Evolutionary conservation across 2,329 filamentous ascomycete genomes (phyloP).

Genomic region (Pseudogymnoascus sp.): DNA sequence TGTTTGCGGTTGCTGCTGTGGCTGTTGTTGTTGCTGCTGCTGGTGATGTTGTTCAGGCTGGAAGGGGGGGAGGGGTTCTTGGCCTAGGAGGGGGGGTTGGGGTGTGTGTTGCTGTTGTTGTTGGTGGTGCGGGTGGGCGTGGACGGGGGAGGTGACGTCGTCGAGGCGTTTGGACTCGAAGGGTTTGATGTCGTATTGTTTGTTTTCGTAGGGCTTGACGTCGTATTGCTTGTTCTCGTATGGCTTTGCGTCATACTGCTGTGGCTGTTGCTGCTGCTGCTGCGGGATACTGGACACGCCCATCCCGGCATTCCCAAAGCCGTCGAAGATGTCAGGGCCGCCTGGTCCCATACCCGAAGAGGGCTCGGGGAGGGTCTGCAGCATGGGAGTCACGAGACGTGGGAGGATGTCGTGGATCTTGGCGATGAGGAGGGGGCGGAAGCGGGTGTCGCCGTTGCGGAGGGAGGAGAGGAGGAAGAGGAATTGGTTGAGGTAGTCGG

Average conservation of each 20-base stretch:
- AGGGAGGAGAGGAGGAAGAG: slow-evolving; percentile 59
- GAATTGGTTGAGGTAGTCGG: slow-evolving; percentile 64
- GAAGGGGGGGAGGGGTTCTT: not conserved
- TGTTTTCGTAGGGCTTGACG: not conserved
- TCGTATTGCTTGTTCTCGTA: not conserved
- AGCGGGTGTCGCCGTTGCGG: slow-evolving; percentile 67
- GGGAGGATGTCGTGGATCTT: slow-evolving; percentile 69
- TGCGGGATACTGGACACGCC: slow-evolving; percentile 27
- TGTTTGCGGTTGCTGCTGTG: not conserved
- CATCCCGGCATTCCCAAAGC: slow-evolving; percentile 55
- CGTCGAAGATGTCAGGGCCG: slow-evolving; percentile 55
- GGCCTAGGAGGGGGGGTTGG: not conserved
- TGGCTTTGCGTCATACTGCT: not conserved
- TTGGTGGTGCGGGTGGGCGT: not conserved
- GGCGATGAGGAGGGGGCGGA: slow-evolving; percentile 65
- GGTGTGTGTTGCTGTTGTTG: not conserved
- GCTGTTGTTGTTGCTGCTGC: not conserved
- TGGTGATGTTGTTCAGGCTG: not conserved
- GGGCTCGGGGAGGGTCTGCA: slow-evolving; percentile 50
- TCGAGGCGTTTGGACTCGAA: not conserved
- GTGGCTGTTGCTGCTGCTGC: not conserved
- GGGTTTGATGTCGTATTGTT: not conserved
- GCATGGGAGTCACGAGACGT: slow-evolving; percentile 49
- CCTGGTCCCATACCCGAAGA: slow-evolving; percentile 26
- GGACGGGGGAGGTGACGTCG: not conserved